Base-by-base conservation (phyloP, 345 rosid genomes). In the Laguncularia racemosa region DNA sequence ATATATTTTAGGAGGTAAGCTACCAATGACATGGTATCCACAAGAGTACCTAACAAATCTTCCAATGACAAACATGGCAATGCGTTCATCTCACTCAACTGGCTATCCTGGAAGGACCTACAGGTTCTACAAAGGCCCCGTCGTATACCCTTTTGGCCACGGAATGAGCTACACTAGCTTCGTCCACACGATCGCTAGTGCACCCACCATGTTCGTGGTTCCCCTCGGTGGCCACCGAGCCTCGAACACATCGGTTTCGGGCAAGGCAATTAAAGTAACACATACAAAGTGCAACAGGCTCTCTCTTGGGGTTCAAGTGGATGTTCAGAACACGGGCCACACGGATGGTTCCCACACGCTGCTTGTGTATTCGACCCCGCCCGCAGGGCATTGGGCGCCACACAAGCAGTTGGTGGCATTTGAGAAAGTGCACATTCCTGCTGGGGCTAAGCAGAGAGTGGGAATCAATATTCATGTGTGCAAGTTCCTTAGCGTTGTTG, bases 1-100 rank as follows among this genome's bases (percentile, higher is more conserved):
- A 28, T 13, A 2, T 23, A n/a, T n/a, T 48, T 3, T 65, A 77
- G 90, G 88, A 46, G 99, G 99, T 1, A 89, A 81, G 60, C 60
- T 93, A 26, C 99, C 99, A 3, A 71, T 89, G 85, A 93, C 99
- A 3, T 89, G 96, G 95, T 89, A 93, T 61, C 97, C 95, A 5
- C 84, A 87, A 56, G 88, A 78, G 0, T 92, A 88, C 57, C 50
- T 83, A 2, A 38, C 67, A 12, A 76, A 81, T 56, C 69, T 92
- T 10, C 89, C 95, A 1, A 92, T 92, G 98, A 89, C 95, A 11
- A 79, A 82, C 50, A 88, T 91, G 98, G 77, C 81, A 2, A 92
- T 89, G 96, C 67, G 96, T 44, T 63, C 96, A 9, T 67, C 73
- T 46, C 67, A 63, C 17, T 71, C 81, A 0, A 76, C 74, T 46